Percentiles rank a stretch among this genome's conserved stretches.
These are phyloP conservation scores for Cyclotella baltica DNA, from an alignment of 108 stramenopile species.

Conservation along the genomic window DNA sequence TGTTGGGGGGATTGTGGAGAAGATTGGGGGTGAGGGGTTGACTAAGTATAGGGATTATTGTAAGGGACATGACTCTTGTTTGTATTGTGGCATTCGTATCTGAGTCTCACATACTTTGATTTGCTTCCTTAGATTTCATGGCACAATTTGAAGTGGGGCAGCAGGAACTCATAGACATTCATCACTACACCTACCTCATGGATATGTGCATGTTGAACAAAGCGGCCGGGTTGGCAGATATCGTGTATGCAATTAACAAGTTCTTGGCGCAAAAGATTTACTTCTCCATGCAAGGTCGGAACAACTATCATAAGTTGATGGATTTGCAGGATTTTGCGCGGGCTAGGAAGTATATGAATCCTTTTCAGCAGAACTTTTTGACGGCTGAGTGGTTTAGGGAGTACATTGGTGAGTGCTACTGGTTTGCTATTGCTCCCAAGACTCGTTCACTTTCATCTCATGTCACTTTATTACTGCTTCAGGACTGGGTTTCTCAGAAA, in stretches of 20 bases:
- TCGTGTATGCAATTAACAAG: constrained; percentile 47
- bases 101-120: background rate
- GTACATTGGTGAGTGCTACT: constrained; percentile 31
- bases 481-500: constrained; percentile 57
- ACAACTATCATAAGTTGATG: constrained; percentile 61
- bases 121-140: constrained; percentile 47
- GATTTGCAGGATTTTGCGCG: constrained; percentile 30
- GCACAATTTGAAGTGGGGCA: constrained; percentile 65
- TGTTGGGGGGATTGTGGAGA: constrained; percentile 29
- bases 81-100: background rate
- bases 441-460: background rate
- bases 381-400: constrained; percentile 52
- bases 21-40: constrained; percentile 24
- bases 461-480: background rate
- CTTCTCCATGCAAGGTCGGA: constrained; percentile 52
- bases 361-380: constrained; percentile 47
- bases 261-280: constrained; percentile 41
- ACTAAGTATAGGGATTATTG: constrained; percentile 59
- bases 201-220: constrained; percentile 57
- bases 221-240: constrained; percentile 29
- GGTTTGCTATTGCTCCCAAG: background rate
- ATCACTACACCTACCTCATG: constrained; percentile 59
- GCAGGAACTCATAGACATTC: constrained; percentile 59
- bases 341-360: constrained; percentile 44
- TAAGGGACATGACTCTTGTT: constrained; percentile 14